phyloP scores from a whole-genome alignment of 345 rosid genomes.

The Turnera subulata region DNA sequence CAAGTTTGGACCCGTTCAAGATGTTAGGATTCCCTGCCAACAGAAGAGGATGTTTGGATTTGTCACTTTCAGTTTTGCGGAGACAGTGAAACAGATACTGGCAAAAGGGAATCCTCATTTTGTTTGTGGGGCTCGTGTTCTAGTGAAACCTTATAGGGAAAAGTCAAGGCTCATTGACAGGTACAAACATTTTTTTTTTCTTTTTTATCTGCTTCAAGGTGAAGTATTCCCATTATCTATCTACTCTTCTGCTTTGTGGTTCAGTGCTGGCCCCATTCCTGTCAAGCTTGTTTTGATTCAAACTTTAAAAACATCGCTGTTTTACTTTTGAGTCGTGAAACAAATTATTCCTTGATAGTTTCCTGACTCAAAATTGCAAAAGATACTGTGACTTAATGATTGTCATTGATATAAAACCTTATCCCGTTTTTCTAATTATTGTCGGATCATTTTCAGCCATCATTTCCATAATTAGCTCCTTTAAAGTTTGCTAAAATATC shows the following conservation, averaged over 20 bases:
- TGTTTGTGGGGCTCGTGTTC: conserved; percentile 88
- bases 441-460: conserved; percentile 11
- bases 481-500: conserved; percentile 1
- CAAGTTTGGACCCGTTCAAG: conserved; percentile 83
- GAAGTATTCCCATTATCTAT: too few species aligned
- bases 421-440: conserved; percentile 12
- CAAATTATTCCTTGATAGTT: background rate
- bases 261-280: background rate
- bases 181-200: conserved; percentile 12
- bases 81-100: conserved; percentile 67
- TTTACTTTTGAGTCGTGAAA: background rate
- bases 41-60: conserved; percentile 95
- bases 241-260: too few species aligned
- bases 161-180: conserved; percentile 69
- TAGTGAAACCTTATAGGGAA: conserved; percentile 94
- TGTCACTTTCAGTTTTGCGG: conserved; percentile 65
- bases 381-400: conserved; percentile 13
- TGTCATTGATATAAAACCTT: conserved; percentile 9
- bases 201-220: too few species aligned
- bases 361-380: background rate
- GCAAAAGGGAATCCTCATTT: conserved; percentile 93
- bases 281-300: too few species aligned
- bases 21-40: conserved; percentile 95
- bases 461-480: conserved; percentile 12
- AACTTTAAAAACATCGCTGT: background rate